Base-by-base conservation (phyloP, 1,284 basidiomycete species). In the Somion occarium region DNA sequence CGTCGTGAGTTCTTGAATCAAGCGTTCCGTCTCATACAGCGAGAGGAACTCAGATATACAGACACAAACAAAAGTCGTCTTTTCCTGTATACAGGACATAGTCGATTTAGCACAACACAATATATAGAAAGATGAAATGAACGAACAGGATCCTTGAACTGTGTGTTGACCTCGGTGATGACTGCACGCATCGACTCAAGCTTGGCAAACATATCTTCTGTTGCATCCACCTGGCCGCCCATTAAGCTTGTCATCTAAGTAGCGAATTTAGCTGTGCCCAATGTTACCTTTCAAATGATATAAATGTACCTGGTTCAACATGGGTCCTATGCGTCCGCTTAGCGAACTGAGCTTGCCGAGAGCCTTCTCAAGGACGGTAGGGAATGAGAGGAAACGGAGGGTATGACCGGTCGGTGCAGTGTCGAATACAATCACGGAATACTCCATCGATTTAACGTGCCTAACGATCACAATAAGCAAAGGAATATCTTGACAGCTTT, bases 401-500 rank as follows among this genome's bases (percentile, higher is more conserved):
- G 96, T 99, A 71, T 99, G 96, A 2, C 96, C 97, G 5, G 96
- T 99, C 1, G 96, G 96, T 37, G 96, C 96, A 1, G 96, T 99
- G 68, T 99, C 96, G 64, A 99, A 99, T 24, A 99, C 95, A 64
- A 99, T 98, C 52, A 97, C 93, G 20, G 93, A 95, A 75, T 97
- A 99, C 72, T 98, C 87, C 96, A 99, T 98, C n/a, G 93, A 97
- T 73, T 99, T 98, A 71, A 99, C 97, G 69, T 98, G 95, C 66
- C 93, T 96, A 59, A 1, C 42, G 18, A 19, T 12, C 15, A 3
- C n/a, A 38, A 44, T 18, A n/a, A 22, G 11, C 9, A n/a, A 39
- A 38, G 24, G 44, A 38, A 9, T 34, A 7, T 34, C 7, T 7
- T 7, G 30, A 34, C 30, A 7, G 15, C 7, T n/a, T n/a, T 38